These are phyloP conservation scores for Leccinum imitatum DNA, from an alignment of 768 basidiomycete species.

Conservation along the genomic window DNA sequence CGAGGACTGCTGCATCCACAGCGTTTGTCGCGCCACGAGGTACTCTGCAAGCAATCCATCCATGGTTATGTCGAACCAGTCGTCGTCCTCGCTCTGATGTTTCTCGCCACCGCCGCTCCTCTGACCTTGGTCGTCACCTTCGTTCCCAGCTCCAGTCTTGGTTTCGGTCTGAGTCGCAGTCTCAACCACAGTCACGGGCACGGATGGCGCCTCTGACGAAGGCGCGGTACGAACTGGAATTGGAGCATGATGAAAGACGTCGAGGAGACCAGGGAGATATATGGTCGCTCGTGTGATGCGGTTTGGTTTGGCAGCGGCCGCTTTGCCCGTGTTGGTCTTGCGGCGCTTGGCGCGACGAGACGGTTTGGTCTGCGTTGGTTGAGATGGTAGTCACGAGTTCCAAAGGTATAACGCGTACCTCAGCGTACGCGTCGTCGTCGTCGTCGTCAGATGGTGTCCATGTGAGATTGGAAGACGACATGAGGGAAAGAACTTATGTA, in stretches of 20 bases:
- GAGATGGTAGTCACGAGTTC: neutral
- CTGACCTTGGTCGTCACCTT: no score
- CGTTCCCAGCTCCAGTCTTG: neutral
- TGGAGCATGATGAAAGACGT: constrained; percentile 18
- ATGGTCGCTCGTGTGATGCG: constrained; percentile 20
- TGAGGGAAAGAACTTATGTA: neutral
- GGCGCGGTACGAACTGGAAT: neutral
- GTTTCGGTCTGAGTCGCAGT: neutral
- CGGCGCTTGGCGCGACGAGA: constrained; percentile 26
- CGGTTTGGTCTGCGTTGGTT: constrained; percentile 9
- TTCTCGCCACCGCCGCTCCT: no score
- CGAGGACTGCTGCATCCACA: constrained; percentile 21
- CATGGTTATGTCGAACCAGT: constrained; percentile 37
- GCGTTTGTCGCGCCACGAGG: constrained; percentile 29
- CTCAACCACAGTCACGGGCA: neutral
- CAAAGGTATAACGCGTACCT: constrained; percentile 12
- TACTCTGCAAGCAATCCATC: constrained; percentile 36
- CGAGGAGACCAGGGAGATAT: constrained; percentile 19
- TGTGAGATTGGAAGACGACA: constrained; percentile 1
- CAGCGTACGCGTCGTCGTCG: constrained; percentile 15
- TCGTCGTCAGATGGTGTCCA: constrained; percentile 22
- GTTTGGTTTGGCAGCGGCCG: neutral
- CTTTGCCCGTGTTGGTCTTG: constrained; percentile 24
- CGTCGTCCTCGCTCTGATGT: constrained; percentile 2
- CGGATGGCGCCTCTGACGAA: neutral